Percentiles rank a stretch among this genome's conserved stretches.
phyloP scores from a whole-genome alignment of 306 rosid species.

The barrel medic (Medicago truncatula) region DNA sequence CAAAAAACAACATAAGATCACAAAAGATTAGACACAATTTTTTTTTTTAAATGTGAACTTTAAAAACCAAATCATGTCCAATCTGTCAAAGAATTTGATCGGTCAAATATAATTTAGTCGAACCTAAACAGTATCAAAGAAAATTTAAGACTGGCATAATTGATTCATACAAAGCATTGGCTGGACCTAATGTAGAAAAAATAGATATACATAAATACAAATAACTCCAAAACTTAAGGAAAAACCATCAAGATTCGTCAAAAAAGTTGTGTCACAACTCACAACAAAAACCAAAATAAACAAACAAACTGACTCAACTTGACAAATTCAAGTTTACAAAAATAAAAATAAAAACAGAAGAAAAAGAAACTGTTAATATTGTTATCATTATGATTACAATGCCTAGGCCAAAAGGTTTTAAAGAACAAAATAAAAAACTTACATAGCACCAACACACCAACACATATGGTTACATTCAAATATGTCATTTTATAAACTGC shows the following conservation, averaged over 20 bases:
- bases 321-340: too few relatives aligned
- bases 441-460: too few relatives aligned
- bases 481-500: too few relatives aligned
- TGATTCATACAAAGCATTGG: neutral
- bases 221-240: neutral
- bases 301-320: neutral
- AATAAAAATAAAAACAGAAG: too few relatives aligned
- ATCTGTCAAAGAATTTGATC: neutral
- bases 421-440: too few relatives aligned
- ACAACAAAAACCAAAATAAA: conserved; percentile 21
- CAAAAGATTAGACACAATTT: neutral
- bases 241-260: conserved; percentile 4
- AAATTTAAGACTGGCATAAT: neutral
- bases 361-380: too few relatives aligned
- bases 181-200: neutral
- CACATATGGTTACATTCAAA: too few relatives aligned
- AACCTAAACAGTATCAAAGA: neutral
- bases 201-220: neutral
- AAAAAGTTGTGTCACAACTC: neutral
- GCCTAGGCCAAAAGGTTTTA: too few relatives aligned
- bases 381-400: too few relatives aligned
- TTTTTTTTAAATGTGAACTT: neutral
- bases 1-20: conserved; percentile 18
- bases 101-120: neutral
- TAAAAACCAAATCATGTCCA: conserved; percentile 17